Evolutionary conservation across 2,329 filamentous ascomycete species (phyloP), one percentile per base, ranked within the genome.

Genomic region (Ophiocordyceps camponoti-floridani): DNA sequence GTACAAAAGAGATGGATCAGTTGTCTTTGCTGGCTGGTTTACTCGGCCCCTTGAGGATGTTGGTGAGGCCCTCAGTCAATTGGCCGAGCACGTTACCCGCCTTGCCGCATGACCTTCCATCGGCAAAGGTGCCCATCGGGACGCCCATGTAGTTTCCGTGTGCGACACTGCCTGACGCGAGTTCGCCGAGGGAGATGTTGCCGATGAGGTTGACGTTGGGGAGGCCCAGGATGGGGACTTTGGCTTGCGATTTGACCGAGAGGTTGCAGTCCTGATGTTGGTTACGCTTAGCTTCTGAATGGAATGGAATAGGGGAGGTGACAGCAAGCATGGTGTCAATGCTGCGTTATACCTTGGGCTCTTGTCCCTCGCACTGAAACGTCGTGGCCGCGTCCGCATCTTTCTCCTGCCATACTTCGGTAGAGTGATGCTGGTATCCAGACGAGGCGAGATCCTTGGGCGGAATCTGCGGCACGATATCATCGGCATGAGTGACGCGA

Each of bases 391-490:
- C 28, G 10, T 38, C 18, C 12, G 44, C 2, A 4, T 27, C 13
- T 5, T 38, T 38, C 41, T 40, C 18, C 23, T 45, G 62, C 64
- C 70, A 81, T 58, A 75, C 79, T 61, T 83, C 79, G 0, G 77
- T 75, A 26, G 62, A 70, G 16, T 73, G 69, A 55, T 82, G 78
- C 27, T 65, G 59, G 61, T 73, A 83, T 35, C 69, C 69, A 44
- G 77, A 53, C n/a, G 68, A 28, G 41, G 70, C 55, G 7, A 75
- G 68, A 3, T 18, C n/a, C 35, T 38, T 38, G 35, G 35, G 35
- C 35, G 79, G 78, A 37, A 83, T 62, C 30, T 73, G 68, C 0
- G 79, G 75, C 2, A 83, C 71, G 1, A 75, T 71, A 54, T 84
- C 80, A 51, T 70, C 62, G 44, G 58, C 59, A 58, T 82, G 77